Base-by-base conservation (phyloP, 805 yeast genomes). In the Candida andamanensis region DNA sequence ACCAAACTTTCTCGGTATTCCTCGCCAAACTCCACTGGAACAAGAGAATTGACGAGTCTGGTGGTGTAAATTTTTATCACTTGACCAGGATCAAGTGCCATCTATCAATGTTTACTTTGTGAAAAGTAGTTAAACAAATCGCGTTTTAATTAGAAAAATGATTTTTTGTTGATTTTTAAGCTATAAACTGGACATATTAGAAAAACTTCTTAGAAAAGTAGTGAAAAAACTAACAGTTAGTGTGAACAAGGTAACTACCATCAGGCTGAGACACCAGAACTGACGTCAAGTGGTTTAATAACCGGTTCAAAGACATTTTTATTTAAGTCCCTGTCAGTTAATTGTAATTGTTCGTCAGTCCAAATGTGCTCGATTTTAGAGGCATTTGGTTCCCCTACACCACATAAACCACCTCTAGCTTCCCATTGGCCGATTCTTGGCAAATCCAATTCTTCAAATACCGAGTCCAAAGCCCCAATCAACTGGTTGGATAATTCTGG, bases 361-460 rank as follows among this genome's bases (percentile, higher is more conserved):
- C 98, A 92, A 46, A 90, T 66, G 47, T 86, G 89, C 41, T 72
- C 63, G 32, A 74, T 72, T 3, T 54, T 46, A 18, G 55, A 52
- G 14, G 63, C 63, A 12, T 60, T 59, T 20, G 63, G 56, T 23
- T 68, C 77, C 39, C 95, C 96, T 44, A 87, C 95, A 34, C 95
- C 95, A 53, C 94, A 81, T 45, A 80, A 76, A n/a, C 97, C 96
- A 43, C 97, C 97, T 40, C 64, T 63, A 15, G 60, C 58, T 40
- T 73, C 78, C 89, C 97, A 85, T 51, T 85, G 90, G 29, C 66
- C 52, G 29, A 80, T 78, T 54, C 92, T 79, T 58, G 80, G 78
- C 56, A 90, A 73, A 39, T 68, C 71, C 57, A 92, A 69, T 42
- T 80, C 81, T 25, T 66, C 69, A 67, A 90, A 92, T 15, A 89